A percentile compares a stretch with the other conserved stretches of the same genome.
These are phyloP conservation scores for Pythium vanterpoolii DNA, from an alignment of 352 stramenopile genomes.

Conservation along the genomic window DNA sequence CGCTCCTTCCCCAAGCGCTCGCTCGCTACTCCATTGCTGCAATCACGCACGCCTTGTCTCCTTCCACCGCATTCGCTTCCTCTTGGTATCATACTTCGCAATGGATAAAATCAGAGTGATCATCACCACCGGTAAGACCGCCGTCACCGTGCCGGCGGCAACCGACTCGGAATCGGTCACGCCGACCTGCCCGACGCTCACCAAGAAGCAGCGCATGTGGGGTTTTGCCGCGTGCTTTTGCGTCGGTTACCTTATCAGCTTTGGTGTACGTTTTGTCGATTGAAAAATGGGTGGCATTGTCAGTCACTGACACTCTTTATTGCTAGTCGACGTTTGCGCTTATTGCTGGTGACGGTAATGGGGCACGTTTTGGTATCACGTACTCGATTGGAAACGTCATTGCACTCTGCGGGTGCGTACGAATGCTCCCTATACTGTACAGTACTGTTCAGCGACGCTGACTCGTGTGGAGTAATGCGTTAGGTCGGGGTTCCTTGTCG, in stretches of 20 bases:
- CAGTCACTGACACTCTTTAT: not conserved
- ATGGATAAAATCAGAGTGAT: slow-evolving; percentile 84
- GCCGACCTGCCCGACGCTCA: slow-evolving; percentile 62
- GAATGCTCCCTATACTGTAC: not conserved
- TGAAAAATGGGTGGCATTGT: not conserved
- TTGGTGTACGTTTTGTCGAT: slow-evolving; percentile 44
- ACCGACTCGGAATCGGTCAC: slow-evolving; percentile 39
- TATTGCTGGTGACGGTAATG: slow-evolving; percentile 59
- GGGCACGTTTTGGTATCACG: slow-evolving; percentile 76
- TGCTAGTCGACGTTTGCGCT: slow-evolving; percentile 77
- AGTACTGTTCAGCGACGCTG: not conserved
- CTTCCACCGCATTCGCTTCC: not conserved
- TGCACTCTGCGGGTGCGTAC: slow-evolving; percentile 66
- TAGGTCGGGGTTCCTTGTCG: slow-evolving; percentile 80
- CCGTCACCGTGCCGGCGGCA: slow-evolving; percentile 11
- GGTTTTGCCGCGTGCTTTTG: slow-evolving; percentile 79
- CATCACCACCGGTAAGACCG: slow-evolving; percentile 55
- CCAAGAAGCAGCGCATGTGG: slow-evolving; percentile 59
- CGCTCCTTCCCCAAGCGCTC: no score
- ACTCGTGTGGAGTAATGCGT: not conserved
- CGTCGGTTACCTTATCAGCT: slow-evolving; percentile 80
- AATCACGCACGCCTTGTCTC: no score
- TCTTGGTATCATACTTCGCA: not conserved
- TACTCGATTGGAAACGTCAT: slow-evolving; percentile 85
- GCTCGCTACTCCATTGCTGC: not conserved